Percentiles rank a stretch among this genome's conserved stretches.
These are phyloP conservation scores for Shiraia bambusicola DNA, from an alignment of 2,329 filamentous ascomycete species.

Conservation along the genomic window DNA sequence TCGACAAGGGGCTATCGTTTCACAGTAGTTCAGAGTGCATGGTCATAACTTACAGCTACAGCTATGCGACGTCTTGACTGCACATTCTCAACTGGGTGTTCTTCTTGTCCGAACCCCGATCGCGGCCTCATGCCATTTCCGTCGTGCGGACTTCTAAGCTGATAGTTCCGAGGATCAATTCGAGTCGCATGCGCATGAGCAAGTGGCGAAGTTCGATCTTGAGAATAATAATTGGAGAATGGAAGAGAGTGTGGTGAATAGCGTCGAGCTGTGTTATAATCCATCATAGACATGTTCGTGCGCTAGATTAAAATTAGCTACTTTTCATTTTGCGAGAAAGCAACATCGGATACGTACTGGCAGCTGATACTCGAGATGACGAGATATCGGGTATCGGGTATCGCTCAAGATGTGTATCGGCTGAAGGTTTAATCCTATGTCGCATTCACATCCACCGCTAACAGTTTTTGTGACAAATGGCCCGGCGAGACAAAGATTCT, in stretches of 20 bases:
- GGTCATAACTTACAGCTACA: constrained; percentile 36
- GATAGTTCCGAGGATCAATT: constrained; percentile 28
- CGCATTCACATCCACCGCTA: too few species aligned
- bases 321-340: background rate
- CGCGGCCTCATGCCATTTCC: constrained; percentile 10
- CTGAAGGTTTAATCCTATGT: too few species aligned
- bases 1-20: too few species aligned
- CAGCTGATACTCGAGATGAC: too few species aligned
- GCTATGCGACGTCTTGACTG: constrained; percentile 54
- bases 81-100: constrained; percentile 36
- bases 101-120: constrained; percentile 14
- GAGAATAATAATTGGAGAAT: constrained; percentile 22
- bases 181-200: constrained; percentile 20
- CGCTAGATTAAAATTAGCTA: constrained; percentile 1
- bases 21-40: background rate
- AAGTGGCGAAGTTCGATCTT: constrained; percentile 26
- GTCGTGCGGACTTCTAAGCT: constrained; percentile 25
- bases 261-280: constrained; percentile 16
- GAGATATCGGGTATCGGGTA: too few species aligned
- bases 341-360: too few species aligned
- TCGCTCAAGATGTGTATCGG: too few species aligned
- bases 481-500: too few species aligned
- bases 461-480: too few species aligned
- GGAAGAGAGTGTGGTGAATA: constrained; percentile 17
- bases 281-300: constrained; percentile 13